phyloP scores from a whole-genome alignment of 73 alveolate genomes.

The Symbiodinium pilosum region DNA sequence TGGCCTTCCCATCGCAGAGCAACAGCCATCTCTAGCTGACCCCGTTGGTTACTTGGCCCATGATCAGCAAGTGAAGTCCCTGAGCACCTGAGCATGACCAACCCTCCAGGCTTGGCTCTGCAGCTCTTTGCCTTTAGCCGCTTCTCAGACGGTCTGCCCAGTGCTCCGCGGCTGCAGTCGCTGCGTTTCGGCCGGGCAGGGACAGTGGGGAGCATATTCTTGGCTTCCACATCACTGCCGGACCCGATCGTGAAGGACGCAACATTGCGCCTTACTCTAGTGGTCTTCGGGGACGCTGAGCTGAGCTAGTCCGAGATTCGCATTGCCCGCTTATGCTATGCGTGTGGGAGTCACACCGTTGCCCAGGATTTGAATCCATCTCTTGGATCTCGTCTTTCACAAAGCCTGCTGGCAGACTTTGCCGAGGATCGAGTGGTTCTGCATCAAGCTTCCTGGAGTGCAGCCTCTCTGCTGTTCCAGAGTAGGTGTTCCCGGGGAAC shows the following conservation, averaged over 20 bases:
- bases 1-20: constrained; percentile 27
- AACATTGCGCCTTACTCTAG: constrained; percentile 42
- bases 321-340: neutral
- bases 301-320: neutral
- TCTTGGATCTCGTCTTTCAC: constrained; percentile 15
- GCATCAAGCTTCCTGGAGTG: neutral
- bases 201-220: constrained; percentile 28
- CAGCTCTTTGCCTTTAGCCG: constrained; percentile 87
- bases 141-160: constrained; percentile 23
- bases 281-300: constrained; percentile 49
- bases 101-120: constrained; percentile 42
- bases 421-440: neutral
- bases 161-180: constrained; percentile 19
- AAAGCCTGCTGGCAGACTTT: constrained; percentile 31
- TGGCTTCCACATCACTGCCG: neutral
- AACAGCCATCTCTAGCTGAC: constrained; percentile 48
- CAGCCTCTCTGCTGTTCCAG: neutral
- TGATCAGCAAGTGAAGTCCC: neutral
- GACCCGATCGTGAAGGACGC: neutral
- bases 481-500: too few relatives aligned
- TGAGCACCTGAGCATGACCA: too few relatives aligned
- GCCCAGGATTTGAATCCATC: constrained; percentile 22
- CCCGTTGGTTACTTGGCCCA: constrained; percentile 36
- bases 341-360: neutral
- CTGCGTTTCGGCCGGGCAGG: constrained; percentile 21